Base-by-base conservation (phyloP, 129 eudicot genomes). In the Pittosporum tobira region DNA sequence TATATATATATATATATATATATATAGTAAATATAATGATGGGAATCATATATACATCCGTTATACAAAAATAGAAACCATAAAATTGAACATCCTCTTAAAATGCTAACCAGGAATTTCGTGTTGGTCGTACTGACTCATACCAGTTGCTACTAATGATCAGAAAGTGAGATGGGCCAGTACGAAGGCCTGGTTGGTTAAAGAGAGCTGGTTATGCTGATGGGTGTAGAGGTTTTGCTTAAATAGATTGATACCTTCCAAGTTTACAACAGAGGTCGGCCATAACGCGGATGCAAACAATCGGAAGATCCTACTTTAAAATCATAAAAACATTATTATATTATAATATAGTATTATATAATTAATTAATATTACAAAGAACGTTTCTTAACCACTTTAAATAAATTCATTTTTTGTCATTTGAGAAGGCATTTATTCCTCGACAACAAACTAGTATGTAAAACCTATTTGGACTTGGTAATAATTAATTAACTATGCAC, bases 71-170 rank as follows among this genome's bases (percentile, higher is more conserved):
- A 22, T 4, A 45, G 13, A 3, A 16, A 43, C 10, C 18, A n/a
- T 59, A 15, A 4, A 25, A 46, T 3, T 57, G 16, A 16, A 48
- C 0, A 28, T 21, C n/a, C 11, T 26, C 30, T 3, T 16, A 25
- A 6, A 48, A 55, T 40, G 62, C 47, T 56, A n/a, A 77, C 83
- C 66, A 19, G 78, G 72, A 38, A 69, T 68, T 23, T 59, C 38
- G 56, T 31, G 68, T 61, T 69, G 79, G 57, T 65, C 44, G 71
- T 40, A 19, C 61, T 38, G 60, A 50, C 40, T 74, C 84, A 78
- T 78, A 63, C 27, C n/a, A n/a, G n/a, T n/a, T n/a, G n/a, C 62
- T 65, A 25, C 19, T 2, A 44, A 11, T 15, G 19, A 24, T 51
- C 34, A 2, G 38, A 4, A 27, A 27, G 2, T 27, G 19, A 27